Conservation (phyloP, 345 rosid species). For the Aegle marmelos region DNA sequence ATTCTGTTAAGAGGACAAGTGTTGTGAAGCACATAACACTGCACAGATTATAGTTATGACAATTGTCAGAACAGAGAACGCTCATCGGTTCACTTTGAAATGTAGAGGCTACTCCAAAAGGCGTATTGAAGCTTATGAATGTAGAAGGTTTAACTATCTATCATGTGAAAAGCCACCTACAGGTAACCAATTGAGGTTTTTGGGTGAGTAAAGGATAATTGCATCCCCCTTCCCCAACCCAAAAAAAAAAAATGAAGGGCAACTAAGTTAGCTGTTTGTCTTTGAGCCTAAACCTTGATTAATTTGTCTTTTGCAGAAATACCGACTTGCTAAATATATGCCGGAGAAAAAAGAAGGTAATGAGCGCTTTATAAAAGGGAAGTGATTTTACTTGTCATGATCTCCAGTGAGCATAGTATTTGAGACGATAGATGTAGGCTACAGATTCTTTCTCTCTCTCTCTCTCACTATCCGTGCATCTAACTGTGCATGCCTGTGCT, state of each 20-base stretch:
- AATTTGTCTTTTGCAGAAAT: constrained; percentile 57
- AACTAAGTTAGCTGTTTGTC: background rate
- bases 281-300: background rate
- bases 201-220: constrained; percentile 9
- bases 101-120: constrained; percentile 95
- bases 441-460: background rate
- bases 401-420: background rate
- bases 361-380: background rate
- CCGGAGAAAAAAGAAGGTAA: constrained; percentile 91
- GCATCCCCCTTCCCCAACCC: rapidly evolving
- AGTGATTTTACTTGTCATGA: background rate
- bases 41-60: background rate
- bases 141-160: constrained; percentile 86
- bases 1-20: background rate
- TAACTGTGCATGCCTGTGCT: background rate
- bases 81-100: constrained; percentile 21
- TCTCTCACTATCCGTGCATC: background rate
- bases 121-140: constrained; percentile 85
- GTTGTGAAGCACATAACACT: background rate
- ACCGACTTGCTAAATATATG: constrained; percentile 87
- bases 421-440: background rate
- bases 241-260: no score
- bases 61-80: background rate
- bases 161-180: constrained; percentile 95
- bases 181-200: constrained; percentile 44